Evolutionary conservation across 2,329 filamentous ascomycete species (phyloP), one percentile per base, ranked within the genome.

Genomic region (Helotiales sp.): DNA sequence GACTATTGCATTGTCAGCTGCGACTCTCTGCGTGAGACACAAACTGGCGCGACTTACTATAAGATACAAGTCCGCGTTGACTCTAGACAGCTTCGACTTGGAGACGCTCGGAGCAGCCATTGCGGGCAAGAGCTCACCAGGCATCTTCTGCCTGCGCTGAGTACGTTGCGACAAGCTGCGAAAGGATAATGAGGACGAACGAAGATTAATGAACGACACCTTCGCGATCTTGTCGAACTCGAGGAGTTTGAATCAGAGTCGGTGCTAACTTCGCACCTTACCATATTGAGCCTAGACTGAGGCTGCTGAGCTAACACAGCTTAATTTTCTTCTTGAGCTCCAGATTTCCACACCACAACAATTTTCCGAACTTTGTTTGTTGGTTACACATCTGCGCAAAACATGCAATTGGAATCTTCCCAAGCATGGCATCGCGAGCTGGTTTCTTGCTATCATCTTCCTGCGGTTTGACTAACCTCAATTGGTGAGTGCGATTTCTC

Each of bases 1-100:
- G 86, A 82, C 85, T 93, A 64, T 75, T 67, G 65, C 68, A 67
- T 47, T 27, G 59, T 70, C 49, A 70, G 65, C 52, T 36, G 48
- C 15, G 29, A 17, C 9, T 12, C 31, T 48, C 27, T n/a, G 10
- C 44, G 24, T 13, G 13, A 25, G 13, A 27, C n/a, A 38, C 5
- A n/a, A 27, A 17, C 34, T 12, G 30, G 19, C 29, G 33, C 24
- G 17, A 60, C 69, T 58, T 70, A 72, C 71, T 62, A 73, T 72
- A n/a, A 73, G 64, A 60, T 72, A 73, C 54, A 73, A 60, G 55
- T 73, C 71, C 59, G 70, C 66, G 58, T 68, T 68, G 51, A 62
- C 68, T 51, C 63, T 59, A 52, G 64, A 66, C 33, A 62, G 56
- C 65, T 68, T 70, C 55, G 63, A 60, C 51, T 69, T 69, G 9